Evolutionary conservation across 106 monocot species (phyloP).

Genomic region (Allium cepa): DNA sequence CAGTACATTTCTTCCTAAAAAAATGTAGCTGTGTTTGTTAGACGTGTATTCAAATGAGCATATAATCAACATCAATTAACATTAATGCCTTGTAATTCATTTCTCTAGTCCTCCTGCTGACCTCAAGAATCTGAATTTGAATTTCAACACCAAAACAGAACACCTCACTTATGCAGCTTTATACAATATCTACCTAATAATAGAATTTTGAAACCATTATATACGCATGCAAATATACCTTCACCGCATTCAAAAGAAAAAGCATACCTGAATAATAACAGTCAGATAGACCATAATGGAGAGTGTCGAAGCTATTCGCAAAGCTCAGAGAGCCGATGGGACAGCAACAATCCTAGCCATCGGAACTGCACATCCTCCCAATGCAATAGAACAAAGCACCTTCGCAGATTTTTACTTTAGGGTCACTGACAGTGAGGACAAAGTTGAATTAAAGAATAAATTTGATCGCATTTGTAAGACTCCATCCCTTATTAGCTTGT

Average conservation of each 20-base stretch:
- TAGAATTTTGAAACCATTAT: not conserved
- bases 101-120: not conserved
- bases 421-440: constrained; percentile 17
- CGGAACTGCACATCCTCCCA: constrained; percentile 15
- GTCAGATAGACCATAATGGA: not conserved
- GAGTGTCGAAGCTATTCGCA: constrained; percentile 4
- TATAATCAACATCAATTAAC: not conserved
- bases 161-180: not conserved
- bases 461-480: constrained; percentile 19
- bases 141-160: not conserved
- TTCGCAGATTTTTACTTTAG: constrained; percentile 28
- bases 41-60: not conserved
- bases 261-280: not conserved
- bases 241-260: not conserved
- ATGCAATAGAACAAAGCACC: constrained; percentile 6
- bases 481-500: not conserved
- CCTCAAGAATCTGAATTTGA: not conserved
- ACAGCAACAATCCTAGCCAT: constrained; percentile 21
- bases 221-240: not conserved
- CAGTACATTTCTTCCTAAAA: not conserved
- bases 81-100: not conserved
- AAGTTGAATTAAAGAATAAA: constrained; percentile 9
- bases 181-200: not conserved
- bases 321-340: constrained; percentile 16
- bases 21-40: not conserved